Evolutionary conservation across 352 stramenopile species (phyloP).

Genomic region (Phytophthora crassamura): DNA sequence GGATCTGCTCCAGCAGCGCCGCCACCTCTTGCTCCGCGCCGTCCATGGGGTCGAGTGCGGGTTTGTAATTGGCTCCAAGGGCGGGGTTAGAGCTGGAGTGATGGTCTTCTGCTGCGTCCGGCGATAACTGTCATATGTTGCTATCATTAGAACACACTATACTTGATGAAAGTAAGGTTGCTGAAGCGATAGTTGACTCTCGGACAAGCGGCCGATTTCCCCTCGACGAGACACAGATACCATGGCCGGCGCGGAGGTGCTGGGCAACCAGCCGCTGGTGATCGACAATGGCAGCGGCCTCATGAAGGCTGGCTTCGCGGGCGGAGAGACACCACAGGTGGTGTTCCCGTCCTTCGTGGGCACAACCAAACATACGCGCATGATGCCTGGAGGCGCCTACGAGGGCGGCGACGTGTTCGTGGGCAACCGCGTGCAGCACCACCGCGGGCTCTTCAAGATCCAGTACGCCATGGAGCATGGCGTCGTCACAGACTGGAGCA

Average conservation of each 20-base stretch:
- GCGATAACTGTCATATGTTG: not conserved
- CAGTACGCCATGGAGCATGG: conserved; percentile 90
- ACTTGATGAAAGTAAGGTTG: not conserved
- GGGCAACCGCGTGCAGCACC: conserved; percentile 78
- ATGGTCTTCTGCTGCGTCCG: conserved; percentile 18
- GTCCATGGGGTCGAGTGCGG: conserved; percentile 25
- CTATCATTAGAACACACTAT: conserved; percentile 2
- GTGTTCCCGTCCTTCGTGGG: conserved; percentile 84
- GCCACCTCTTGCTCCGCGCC: conserved; percentile 52
- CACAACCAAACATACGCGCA: conserved; percentile 78
- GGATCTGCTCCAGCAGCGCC: conserved; percentile 62
- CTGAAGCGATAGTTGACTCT: conserved; percentile 12
- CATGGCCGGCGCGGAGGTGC: conserved; percentile 60
- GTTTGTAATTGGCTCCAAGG: conserved; percentile 16
- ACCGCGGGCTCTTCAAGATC: conserved; percentile 84
- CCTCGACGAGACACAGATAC: not conserved
- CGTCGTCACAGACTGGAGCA: conserved; percentile 85
- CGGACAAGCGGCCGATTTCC: not conserved
- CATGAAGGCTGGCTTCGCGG: conserved; percentile 86
- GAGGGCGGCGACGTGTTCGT: conserved; percentile 81
- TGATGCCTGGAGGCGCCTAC: conserved; percentile 87
- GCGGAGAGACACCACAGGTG: conserved; percentile 76
- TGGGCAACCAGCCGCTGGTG: conserved; percentile 88
- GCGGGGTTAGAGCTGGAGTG: not conserved
- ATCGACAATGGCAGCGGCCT: conserved; percentile 88